Evolutionary conservation across 1,284 basidiomycete species (phyloP).

Genomic region (Lignosus rhinocerotis): DNA sequence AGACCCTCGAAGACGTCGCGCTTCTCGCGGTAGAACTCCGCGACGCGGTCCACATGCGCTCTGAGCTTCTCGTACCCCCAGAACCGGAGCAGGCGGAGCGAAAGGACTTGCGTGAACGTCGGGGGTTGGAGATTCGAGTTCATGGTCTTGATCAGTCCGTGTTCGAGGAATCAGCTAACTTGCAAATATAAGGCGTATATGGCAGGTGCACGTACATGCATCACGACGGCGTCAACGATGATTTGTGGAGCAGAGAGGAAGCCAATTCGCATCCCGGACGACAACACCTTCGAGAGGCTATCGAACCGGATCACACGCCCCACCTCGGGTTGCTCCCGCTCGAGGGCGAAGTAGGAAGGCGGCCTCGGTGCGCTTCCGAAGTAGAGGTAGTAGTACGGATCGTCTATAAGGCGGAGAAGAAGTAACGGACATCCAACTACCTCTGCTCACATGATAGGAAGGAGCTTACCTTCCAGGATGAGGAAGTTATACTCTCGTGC

Average conservation of each 20-base stretch:
- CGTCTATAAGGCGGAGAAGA: slow-evolving; percentile 46
- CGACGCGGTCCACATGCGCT: slow-evolving; percentile 70
- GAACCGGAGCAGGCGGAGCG: slow-evolving; percentile 65
- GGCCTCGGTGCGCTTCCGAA: slow-evolving; percentile 63
- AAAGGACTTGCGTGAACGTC: slow-evolving; percentile 78
- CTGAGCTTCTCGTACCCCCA: slow-evolving; percentile 84
- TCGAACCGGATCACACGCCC: slow-evolving; percentile 88
- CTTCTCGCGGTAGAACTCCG: slow-evolving; percentile 79
- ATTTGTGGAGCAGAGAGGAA: slow-evolving; percentile 80
- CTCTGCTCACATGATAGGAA: background rate
- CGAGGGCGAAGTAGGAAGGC: slow-evolving; percentile 81
- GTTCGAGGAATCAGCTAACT: too few species aligned
- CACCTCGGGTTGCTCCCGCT: slow-evolving; percentile 56
- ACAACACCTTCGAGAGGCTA: slow-evolving; percentile 86
- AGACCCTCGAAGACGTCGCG: slow-evolving; percentile 80
- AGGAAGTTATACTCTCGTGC: slow-evolving; percentile 78
- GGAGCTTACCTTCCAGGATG: slow-evolving; percentile 74
- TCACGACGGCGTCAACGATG: slow-evolving; percentile 76
- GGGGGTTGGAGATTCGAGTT: slow-evolving; percentile 74
- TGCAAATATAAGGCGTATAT: too few species aligned
- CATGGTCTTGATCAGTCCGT: slow-evolving; percentile 17
- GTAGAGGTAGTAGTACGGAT: slow-evolving; percentile 79
- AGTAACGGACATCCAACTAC: background rate
- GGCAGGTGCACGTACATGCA: slow-evolving; percentile 49
- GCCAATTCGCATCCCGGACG: slow-evolving; percentile 80